Conservation (phyloP, 192 early-diverging fungal species). For the Coemansia biformis region DNA sequence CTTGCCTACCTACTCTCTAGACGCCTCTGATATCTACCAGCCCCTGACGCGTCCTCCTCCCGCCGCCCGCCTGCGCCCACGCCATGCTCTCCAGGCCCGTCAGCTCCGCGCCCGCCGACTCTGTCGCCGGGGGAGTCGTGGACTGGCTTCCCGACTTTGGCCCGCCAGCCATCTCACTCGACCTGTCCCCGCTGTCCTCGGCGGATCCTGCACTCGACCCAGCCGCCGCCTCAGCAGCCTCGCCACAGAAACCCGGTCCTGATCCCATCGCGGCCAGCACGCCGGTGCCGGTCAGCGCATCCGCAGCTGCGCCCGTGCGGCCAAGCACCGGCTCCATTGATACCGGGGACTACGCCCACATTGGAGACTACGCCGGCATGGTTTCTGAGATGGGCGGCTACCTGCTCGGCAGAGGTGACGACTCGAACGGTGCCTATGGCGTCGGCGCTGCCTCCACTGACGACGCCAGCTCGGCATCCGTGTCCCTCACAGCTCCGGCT, state of each 20-base stretch:
- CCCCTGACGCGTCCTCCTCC: too few species aligned
- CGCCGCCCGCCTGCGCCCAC: too few species aligned
- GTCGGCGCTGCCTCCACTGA: too few species aligned
- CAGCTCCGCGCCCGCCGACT: neutral
- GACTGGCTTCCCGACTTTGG: slow-evolving; percentile 44
- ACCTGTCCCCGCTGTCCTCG: slow-evolving; percentile 12
- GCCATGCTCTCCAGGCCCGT: slow-evolving; percentile 22
- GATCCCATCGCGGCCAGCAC: neutral
- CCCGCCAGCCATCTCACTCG: slow-evolving; percentile 22
- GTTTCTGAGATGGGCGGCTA: neutral
- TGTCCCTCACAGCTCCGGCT: neutral
- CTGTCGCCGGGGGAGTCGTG: slow-evolving; percentile 2
- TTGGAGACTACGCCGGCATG: slow-evolving; percentile 8
- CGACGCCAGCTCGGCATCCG: neutral
- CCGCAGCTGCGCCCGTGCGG: neutral
- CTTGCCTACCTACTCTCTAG: too few species aligned
- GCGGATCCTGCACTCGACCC: neutral
- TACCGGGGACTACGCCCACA: slow-evolving; percentile 2
- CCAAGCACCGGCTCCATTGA: neutral
- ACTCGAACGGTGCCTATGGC: neutral
- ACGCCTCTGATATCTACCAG: too few species aligned
- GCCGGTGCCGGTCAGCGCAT: too few species aligned
- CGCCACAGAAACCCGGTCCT: neutral
- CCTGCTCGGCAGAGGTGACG: neutral
- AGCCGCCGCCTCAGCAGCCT: neutral